Evolutionary conservation across 768 basidiomycete genomes (phyloP).

Genomic region (Mycena capillaripes): DNA sequence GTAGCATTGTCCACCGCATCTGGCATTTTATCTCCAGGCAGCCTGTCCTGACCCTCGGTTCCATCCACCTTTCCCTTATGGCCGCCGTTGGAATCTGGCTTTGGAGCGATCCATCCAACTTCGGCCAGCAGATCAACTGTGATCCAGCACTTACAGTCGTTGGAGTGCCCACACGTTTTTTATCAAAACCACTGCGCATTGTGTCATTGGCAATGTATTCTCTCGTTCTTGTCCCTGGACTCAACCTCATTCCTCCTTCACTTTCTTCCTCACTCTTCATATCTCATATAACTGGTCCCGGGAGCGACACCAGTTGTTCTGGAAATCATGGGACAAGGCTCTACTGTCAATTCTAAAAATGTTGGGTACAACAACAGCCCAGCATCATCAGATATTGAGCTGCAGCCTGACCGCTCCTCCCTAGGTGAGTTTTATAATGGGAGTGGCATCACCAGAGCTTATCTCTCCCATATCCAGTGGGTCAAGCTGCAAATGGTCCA

Average conservation of each 20-base stretch:
- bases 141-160: background rate
- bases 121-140: too few relatives aligned
- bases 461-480: background rate
- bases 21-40: too few relatives aligned
- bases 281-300: too few relatives aligned
- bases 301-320: too few relatives aligned
- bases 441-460: background rate
- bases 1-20: too few relatives aligned
- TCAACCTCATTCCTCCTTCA: slow-evolving; percentile 10
- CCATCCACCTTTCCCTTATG: too few relatives aligned
- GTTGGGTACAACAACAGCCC: background rate
- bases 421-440: background rate
- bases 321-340: too few relatives aligned
- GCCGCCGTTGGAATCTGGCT: too few relatives aligned
- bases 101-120: too few relatives aligned
- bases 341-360: too few relatives aligned
- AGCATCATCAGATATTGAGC: background rate
- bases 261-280: slow-evolving; percentile 5
- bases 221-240: background rate
- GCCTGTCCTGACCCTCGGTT: too few relatives aligned
- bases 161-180: background rate
- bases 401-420: background rate
- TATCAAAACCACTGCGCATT: background rate
- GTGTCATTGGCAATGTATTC: background rate
- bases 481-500: background rate